Evolutionary conservation across 1,139 yeast genomes (phyloP), one percentile per base, ranked within the genome.

Genomic region (Yamadazyma jaroonii): DNA sequence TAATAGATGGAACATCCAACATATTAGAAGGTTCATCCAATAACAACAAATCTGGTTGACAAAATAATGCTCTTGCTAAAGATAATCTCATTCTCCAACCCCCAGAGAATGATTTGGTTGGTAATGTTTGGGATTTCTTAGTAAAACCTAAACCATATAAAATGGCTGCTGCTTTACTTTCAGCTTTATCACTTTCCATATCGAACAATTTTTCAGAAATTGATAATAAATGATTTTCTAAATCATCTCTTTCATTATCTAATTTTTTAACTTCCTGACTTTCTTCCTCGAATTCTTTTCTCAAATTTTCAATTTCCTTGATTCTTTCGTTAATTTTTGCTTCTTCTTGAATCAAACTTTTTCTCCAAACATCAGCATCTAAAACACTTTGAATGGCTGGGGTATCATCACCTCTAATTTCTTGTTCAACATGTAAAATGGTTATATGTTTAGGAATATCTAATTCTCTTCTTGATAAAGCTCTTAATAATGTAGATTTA

Each of bases 21-120:
- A 90, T 92, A 83, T 92, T 92, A 49, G 98, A 90, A 54, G 98
- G 98, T 76, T 92, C 98, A 78, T 92, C 98, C 48, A 92, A 74
- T 56, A 92, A 70, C 50, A 92, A 72, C 49, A 92, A 73, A 61
- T 94, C 98, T 0, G 98, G 98, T 59, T 87, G 85, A 74, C 97
- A 92, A 74, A 92, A 92, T 59, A 92, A 76, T 0, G 98, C 98
- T 67, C 98, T 80, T 3, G 98, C 98, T 46, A 92, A 75, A n/a
- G 97, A 87, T 49, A 92, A 76, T 72, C 98, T 84, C 98, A 92
- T 92, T 77, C 98, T 84, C 98, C 98, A 92, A 81, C 98, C 98
- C 77, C 98, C 98, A 38, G 97, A 89, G 61, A 92, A 92, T 25
- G 92, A 77, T 52, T 88, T 90, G 9, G 97, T 89, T 17, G 96